A percentile compares a stretch with the other conserved stretches of the same genome.
Conservation (phyloP, 176 grass and related monocot genomes). For the Carex parvula region DNA sequence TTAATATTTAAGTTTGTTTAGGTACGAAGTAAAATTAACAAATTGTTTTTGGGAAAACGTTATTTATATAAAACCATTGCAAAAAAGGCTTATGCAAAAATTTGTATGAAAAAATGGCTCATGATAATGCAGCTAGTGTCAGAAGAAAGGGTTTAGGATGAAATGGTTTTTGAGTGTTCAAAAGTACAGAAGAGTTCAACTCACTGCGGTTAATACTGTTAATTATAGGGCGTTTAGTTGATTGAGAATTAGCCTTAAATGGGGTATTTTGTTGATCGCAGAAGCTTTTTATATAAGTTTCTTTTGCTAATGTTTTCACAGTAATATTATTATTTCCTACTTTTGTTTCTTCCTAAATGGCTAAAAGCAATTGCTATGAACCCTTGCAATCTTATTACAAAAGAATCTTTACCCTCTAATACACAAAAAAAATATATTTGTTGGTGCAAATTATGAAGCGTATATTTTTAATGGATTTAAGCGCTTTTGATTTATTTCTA, state of each 20-base stretch:
- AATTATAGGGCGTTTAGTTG: background rate
- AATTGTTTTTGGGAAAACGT: background rate
- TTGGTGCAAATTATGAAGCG: background rate
- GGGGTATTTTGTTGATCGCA: background rate
- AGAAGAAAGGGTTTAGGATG: background rate
- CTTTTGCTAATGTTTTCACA: background rate
- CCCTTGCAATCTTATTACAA: background rate
- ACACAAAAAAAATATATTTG: background rate
- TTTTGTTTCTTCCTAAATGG: background rate
- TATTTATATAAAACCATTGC: background rate
- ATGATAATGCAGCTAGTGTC: background rate
- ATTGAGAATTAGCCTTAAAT: background rate
- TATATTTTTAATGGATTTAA: background rate
- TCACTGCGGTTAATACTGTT: background rate
- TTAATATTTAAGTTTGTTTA: background rate
- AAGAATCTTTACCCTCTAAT: background rate
- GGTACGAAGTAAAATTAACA: background rate
- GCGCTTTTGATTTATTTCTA: background rate
- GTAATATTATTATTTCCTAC: background rate
- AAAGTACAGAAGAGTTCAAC: background rate
- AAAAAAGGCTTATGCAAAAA: background rate
- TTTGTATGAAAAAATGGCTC: background rate
- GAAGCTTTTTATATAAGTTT: background rate
- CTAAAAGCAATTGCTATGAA: background rate
- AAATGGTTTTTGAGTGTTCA: background rate